Conservation (phyloP, 2,329 filamentous ascomycete genomes). For the Epicoccum sorghinum region DNA sequence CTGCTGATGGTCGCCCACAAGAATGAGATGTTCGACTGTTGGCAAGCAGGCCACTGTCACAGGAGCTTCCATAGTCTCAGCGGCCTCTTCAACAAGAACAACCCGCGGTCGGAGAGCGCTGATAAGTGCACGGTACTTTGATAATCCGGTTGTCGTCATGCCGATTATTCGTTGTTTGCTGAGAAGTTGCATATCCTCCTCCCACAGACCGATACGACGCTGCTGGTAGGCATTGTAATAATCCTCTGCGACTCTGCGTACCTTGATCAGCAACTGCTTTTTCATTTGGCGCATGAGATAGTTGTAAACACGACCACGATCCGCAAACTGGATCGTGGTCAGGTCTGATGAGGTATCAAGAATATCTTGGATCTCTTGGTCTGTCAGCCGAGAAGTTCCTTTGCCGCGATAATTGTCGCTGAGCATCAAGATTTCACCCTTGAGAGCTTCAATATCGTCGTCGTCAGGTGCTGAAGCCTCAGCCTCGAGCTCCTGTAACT, state of each 20-base stretch:
- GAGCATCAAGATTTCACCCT: slow-evolving; percentile 37
- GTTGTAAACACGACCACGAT: slow-evolving; percentile 71
- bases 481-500: slow-evolving; percentile 65
- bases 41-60: slow-evolving; percentile 66
- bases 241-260: slow-evolving; percentile 58
- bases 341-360: slow-evolving; percentile 58
- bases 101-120: slow-evolving; percentile 69
- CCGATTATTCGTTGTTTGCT: slow-evolving; percentile 61
- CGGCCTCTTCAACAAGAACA: slow-evolving; percentile 79
- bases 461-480: slow-evolving; percentile 61
- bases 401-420: slow-evolving; percentile 51
- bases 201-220: slow-evolving; percentile 64
- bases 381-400: slow-evolving; percentile 21
- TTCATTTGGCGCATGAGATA: slow-evolving; percentile 65
- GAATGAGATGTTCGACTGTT: slow-evolving; percentile 67
- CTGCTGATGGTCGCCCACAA: slow-evolving; percentile 83
- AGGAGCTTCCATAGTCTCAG: slow-evolving; percentile 73
- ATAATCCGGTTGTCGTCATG: slow-evolving; percentile 79
- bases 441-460: slow-evolving; percentile 53
- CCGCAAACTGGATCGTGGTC: slow-evolving; percentile 61
- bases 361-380: slow-evolving; percentile 45
- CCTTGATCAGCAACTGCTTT: slow-evolving; percentile 50
- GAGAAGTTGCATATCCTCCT: slow-evolving; percentile 58
- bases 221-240: slow-evolving; percentile 60
- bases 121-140: slow-evolving; percentile 77